Percentiles rank a stretch among this genome's conserved stretches.
phyloP scores from a whole-genome alignment of 2,329 filamentous ascomycete genomes.

The Gnomoniopsis smithogilvyi region DNA sequence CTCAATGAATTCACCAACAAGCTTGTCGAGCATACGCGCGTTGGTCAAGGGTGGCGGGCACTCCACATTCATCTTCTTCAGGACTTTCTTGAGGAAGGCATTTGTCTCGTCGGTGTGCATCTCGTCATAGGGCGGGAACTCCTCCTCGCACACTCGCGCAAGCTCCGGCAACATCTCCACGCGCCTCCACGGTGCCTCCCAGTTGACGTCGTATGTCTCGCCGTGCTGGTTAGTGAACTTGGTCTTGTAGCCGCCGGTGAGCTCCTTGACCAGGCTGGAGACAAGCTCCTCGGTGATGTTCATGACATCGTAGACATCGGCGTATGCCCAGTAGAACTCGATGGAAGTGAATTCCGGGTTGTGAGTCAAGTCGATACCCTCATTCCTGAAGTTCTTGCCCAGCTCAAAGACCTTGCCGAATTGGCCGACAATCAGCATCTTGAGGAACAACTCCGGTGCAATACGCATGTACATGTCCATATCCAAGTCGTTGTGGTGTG shows the following conservation, averaged over 20 bases:
- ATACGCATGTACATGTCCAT: constrained; percentile 95
- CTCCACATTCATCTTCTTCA: constrained; percentile 88
- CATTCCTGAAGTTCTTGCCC: constrained; percentile 92
- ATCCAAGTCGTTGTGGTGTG: constrained; percentile 92
- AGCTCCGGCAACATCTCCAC: constrained; percentile 95
- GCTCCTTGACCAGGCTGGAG: constrained; percentile 80
- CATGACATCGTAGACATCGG: constrained; percentile 89
- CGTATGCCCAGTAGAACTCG: constrained; percentile 96
- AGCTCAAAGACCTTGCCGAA: constrained; percentile 95
- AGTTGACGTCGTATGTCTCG: constrained; percentile 88
- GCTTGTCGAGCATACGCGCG: constrained; percentile 92
- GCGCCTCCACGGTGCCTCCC: constrained; percentile 89
- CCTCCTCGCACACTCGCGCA: constrained; percentile 86
- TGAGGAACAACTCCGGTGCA: constrained; percentile 93
- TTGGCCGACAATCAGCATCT: constrained; percentile 92
- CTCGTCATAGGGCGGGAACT: constrained; percentile 85
- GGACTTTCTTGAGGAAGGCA: constrained; percentile 77
- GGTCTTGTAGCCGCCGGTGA: constrained; percentile 83
- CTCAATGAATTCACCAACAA: constrained; percentile 93
- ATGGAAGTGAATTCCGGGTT: constrained; percentile 98
- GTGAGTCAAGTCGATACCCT: constrained; percentile 87
- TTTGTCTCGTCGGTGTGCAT: constrained; percentile 88
- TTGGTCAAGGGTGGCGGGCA: constrained; percentile 91
- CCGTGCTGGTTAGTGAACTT: constrained; percentile 83
- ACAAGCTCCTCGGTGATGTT: constrained; percentile 90